Base-by-base conservation (phyloP, 371 early-diverging fungal genomes). In the Rhizopus sp. region DNA sequence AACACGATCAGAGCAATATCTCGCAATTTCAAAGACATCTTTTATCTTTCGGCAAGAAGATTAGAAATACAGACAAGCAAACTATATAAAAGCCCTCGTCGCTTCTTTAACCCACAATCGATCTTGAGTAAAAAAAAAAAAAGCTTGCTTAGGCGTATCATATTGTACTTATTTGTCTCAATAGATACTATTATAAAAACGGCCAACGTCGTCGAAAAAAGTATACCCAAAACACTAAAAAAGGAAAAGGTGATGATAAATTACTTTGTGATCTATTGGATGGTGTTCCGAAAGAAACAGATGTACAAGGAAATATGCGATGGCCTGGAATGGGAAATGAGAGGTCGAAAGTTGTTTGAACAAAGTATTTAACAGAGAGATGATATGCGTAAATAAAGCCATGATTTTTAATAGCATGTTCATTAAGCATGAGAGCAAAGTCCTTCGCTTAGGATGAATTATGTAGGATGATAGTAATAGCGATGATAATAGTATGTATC, bases 21-120 rank as follows among this genome's bases (percentile, higher is more conserved):
- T 12, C 58, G 85, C 38, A 93, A 93, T 57, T 59, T 93, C n/a
- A 86, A 87, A 63, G 85, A 89, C 40, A 84, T 80, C 34, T 86
- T 88, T 53, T 10, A 73, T 10, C 49, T 87, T 23, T 79, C 85
- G 30, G 92, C 87, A 32, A 76, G 87, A 57, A 89, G 87, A 7
- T 56, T 45, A 12, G 60, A 65, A 44, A 23, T 35, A 5, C 50
- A 53, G n/a, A 6, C 10, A 1, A 49, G 30, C 16, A 23, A 40
- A 10, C 7, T 51, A 0, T 23, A 37, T 1, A 52, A 42, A 32
- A 53, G 65, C 7, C 17, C 47, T 6, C 13, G 35, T 33, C 41
- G 56, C 3, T 55, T 35, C 15, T 29, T 52, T 0, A 60, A 64
- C 42, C 42, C 53, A 13, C 37, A 39, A 3, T 63, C 47, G 30